Conservation (phyloP, 1,284 basidiomycete genomes). For the Puccinia sorghi region DNA sequence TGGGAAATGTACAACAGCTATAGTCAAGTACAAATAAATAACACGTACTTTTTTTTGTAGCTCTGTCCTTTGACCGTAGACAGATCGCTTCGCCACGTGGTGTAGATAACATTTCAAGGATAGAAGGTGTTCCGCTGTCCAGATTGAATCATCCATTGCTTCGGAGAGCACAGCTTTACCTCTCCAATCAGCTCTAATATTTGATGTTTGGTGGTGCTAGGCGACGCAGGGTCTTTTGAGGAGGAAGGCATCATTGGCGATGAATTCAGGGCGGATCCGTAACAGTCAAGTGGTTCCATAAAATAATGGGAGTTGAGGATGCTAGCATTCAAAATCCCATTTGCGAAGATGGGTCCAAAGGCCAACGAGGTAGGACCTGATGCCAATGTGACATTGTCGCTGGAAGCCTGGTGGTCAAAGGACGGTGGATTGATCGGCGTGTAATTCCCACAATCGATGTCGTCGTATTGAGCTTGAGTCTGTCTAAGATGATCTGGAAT, state of each 20-base stretch:
- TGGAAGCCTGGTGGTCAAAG: slow-evolving; percentile 2
- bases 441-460: slow-evolving; percentile 8
- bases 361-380: slow-evolving; percentile 20
- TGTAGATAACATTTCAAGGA: not conserved
- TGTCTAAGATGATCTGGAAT: slow-evolving; percentile 34
- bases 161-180: too few relatives aligned
- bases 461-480: not conserved
- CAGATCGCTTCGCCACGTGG: slow-evolving; percentile 1
- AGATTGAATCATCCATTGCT: too few relatives aligned
- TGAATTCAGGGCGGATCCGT: slow-evolving; percentile 55
- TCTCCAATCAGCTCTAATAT: slow-evolving; percentile 63
- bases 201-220: slow-evolving; percentile 62
- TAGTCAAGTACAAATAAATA: not conserved
- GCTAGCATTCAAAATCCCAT: slow-evolving; percentile 52
- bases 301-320: slow-evolving; percentile 35
- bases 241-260: slow-evolving; percentile 56
- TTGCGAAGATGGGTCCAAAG: slow-evolving; percentile 42
- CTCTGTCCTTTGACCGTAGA: not conserved
- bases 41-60: not conserved
- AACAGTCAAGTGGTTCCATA: slow-evolving; percentile 64
- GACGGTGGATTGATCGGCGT: slow-evolving; percentile 26
- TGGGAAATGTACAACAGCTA: not conserved
- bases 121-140: too few relatives aligned
- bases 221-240: slow-evolving; percentile 57
- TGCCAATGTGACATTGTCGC: slow-evolving; percentile 16